These are phyloP conservation scores for Ogataea populi-albae DNA, from an alignment of 805 yeast species.

Conservation along the genomic window DNA sequence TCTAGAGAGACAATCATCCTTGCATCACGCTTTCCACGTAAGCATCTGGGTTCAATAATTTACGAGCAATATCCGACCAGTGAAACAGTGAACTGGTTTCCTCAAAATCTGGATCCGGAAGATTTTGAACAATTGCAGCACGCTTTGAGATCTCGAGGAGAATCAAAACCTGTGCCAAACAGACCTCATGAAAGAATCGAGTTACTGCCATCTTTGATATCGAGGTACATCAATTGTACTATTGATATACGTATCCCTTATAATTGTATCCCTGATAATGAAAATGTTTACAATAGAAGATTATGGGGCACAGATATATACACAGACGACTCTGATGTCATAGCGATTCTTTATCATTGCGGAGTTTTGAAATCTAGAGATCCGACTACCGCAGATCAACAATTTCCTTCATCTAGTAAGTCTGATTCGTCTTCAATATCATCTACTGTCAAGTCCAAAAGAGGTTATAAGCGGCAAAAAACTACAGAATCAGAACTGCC, in stretches of 20 bases:
- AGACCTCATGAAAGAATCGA: conserved; percentile 33
- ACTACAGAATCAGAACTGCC: not conserved
- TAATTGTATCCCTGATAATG: conserved; percentile 37
- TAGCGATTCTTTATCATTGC: conserved; percentile 69
- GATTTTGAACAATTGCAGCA: conserved; percentile 19
- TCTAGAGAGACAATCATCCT: conserved; percentile 39
- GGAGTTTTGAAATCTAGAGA: conserved; percentile 53
- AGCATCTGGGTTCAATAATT: conserved; percentile 51
- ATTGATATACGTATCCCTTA: conserved; percentile 58
- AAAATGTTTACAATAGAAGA: conserved; percentile 46
- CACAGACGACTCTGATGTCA: conserved; percentile 89
- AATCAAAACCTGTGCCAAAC: not conserved
- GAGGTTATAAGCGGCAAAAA: not conserved
- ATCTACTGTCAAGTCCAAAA: conserved; percentile 2
- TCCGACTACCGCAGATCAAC: conserved; percentile 19
- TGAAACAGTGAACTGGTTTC: conserved; percentile 29
- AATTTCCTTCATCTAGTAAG: too few relatives aligned
- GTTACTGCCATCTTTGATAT: conserved; percentile 29
- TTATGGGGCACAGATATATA: conserved; percentile 93
- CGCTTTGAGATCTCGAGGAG: conserved; percentile 6
- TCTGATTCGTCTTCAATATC: conserved; percentile 1
- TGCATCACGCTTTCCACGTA: conserved; percentile 42
- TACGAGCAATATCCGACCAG: conserved; percentile 58
- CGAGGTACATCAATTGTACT: conserved; percentile 42
- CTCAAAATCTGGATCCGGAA: conserved; percentile 19